Conservation (phyloP, 345 rosid genomes). For the Diplotaxis tenuifolia region DNA sequence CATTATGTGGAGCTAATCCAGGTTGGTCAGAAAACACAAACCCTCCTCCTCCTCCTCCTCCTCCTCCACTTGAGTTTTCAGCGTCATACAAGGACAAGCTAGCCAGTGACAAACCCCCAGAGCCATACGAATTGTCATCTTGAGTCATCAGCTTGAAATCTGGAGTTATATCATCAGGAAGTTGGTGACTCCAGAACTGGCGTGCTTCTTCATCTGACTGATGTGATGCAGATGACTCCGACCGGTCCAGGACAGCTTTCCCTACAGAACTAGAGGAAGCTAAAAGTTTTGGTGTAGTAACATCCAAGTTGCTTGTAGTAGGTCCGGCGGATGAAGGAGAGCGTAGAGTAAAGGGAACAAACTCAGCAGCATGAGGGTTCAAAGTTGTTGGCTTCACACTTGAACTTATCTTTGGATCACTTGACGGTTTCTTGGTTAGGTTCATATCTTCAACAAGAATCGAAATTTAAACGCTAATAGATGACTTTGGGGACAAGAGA, state of each 20-base stretch:
- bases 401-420: constrained; percentile 55
- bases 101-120: constrained; percentile 65
- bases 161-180: constrained; percentile 95
- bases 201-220: constrained; percentile 91
- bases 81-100: constrained; percentile 67
- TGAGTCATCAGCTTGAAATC: constrained; percentile 81
- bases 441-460: constrained; percentile 58
- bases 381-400: constrained; percentile 61
- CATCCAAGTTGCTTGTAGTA: constrained; percentile 42
- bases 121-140: constrained; percentile 58
- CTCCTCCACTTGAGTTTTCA: constrained; percentile 31
- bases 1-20: constrained; percentile 49
- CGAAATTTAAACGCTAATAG: neutral
- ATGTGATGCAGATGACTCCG: constrained; percentile 72
- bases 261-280: constrained; percentile 57
- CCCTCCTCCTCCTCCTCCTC: constrained; percentile 38
- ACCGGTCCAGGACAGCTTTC: constrained; percentile 64
- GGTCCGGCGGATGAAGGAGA: constrained; percentile 57
- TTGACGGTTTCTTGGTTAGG: constrained; percentile 75
- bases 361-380: constrained; percentile 98
- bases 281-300: constrained; percentile 41
- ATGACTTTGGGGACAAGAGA: too few species aligned
- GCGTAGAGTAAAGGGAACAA: constrained; percentile 74
- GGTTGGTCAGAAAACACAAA: constrained; percentile 48
- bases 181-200: constrained; percentile 89